Percentiles rank a stretch among this genome's conserved stretches.
Conservation (phyloP, 1,284 basidiomycete genomes). For the Laetiporus sulphureus region DNA sequence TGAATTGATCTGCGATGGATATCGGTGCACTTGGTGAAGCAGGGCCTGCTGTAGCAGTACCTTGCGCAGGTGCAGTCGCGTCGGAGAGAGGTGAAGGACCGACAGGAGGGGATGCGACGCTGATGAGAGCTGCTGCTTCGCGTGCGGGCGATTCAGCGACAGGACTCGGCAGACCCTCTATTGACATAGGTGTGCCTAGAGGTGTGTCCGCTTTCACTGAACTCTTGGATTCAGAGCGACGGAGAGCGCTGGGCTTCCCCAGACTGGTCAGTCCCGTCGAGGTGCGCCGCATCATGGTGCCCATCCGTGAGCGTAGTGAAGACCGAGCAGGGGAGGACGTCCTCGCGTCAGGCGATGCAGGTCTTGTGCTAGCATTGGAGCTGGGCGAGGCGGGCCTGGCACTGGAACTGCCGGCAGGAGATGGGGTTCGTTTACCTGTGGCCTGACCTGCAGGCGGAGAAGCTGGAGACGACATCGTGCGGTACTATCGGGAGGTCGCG, state of each 20-base stretch:
- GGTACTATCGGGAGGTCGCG: constrained; percentile 3
- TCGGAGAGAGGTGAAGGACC: constrained; percentile 20
- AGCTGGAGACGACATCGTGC: constrained; percentile 15
- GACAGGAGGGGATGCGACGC: constrained; percentile 2
- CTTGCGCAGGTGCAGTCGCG: constrained; percentile 5
- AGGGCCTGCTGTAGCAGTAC: constrained; percentile 2
- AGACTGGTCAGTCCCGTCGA: constrained; percentile 45
- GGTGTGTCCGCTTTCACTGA: constrained; percentile 21
- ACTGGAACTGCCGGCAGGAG: too few species aligned
- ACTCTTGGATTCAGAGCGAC: constrained; percentile 22
- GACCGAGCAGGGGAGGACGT: constrained; percentile 21
- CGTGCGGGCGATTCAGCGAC: constrained; percentile 22
- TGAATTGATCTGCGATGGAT: too few species aligned
- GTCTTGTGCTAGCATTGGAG: too few species aligned
- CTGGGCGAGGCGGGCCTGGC: too few species aligned
- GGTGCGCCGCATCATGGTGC: constrained; percentile 42
- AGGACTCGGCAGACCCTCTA: constrained; percentile 15
- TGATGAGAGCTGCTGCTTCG: constrained; percentile 13
- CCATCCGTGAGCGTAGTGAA: constrained; percentile 28
- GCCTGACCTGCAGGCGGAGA: constrained; percentile 1
- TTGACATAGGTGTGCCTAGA: constrained; percentile 8
- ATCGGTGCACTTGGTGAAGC: too few species aligned
- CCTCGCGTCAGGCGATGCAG: too few species aligned
- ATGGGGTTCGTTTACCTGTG: too few species aligned
- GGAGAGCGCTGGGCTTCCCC: constrained; percentile 27